phyloP scores from a whole-genome alignment of 345 rosid species.

The Kernera saxatilis region DNA sequence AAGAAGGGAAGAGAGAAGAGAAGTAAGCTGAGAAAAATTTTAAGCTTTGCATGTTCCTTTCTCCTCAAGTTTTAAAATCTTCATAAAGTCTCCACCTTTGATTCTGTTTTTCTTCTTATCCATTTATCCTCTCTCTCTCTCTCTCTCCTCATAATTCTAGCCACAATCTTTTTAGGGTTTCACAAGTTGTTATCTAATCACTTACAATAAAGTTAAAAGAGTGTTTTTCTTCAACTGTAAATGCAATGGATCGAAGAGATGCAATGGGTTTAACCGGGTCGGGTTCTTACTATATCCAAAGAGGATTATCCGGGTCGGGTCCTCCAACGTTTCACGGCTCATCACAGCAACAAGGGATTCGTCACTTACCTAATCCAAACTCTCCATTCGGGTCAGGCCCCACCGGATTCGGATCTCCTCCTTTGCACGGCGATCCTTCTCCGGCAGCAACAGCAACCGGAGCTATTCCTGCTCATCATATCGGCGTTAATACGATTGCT shows the following conservation, averaged over 20 bases:
- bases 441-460: conserved; percentile 38
- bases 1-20: conserved; percentile 15
- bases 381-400: conserved; percentile 56
- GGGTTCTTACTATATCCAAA: conserved; percentile 72
- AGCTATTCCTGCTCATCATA: conserved; percentile 43
- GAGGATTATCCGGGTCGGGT: conserved; percentile 66
- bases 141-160: conserved; percentile 9
- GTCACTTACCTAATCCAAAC: conserved; percentile 42
- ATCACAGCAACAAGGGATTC: conserved; percentile 38
- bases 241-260: conserved; percentile 97
- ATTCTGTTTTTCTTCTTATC: conserved; percentile 34
- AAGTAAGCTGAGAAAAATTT: conserved; percentile 12
- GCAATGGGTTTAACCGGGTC: conserved; percentile 70
- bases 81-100: conserved; percentile 35
- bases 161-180: conserved; percentile 32
- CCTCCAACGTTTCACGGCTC: conserved; percentile 64
- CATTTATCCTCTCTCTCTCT: conserved; percentile 17
- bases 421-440: conserved; percentile 26
- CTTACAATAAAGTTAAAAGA: conserved; percentile 10
- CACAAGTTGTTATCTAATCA: conserved; percentile 15
- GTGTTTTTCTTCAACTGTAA: conserved; percentile 37
- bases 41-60: conserved; percentile 34
- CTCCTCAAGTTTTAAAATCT: conserved; percentile 22
- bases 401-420: conserved; percentile 34
- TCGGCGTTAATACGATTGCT: conserved; percentile 47